Conservation (phyloP, 129 eudicot genomes). For the Pittosporum tobira region DNA sequence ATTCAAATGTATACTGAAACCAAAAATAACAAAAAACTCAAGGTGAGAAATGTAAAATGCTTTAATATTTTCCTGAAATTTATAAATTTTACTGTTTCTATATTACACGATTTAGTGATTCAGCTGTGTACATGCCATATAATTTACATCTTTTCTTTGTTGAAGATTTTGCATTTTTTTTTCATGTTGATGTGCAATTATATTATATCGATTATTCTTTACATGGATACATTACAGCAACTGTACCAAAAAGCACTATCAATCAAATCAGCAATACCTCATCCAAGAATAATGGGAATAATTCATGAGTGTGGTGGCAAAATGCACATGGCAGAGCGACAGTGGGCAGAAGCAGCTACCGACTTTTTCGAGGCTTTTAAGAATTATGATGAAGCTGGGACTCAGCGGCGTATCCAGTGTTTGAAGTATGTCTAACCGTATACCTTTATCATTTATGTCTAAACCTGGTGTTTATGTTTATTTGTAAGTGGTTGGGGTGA, state of each 20-base stretch:
- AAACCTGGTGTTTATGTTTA: not conserved
- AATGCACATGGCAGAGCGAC: conserved; percentile 99
- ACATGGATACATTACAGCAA: conserved; percentile 44
- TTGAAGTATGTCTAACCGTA: conserved; percentile 54
- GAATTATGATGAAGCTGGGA: conserved; percentile 98
- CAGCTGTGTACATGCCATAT: not conserved
- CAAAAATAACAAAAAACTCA: conserved; percentile 48
- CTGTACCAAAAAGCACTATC: conserved; percentile 85
- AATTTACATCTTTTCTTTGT: not conserved
- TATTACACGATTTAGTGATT: not conserved
- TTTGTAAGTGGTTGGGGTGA: not conserved
- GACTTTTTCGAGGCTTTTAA: conserved; percentile 99
- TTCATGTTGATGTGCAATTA: not conserved
- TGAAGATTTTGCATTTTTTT: not conserved
- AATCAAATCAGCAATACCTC: conserved; percentile 97
- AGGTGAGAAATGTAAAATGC: conserved; percentile 26
- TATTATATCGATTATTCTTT: not conserved
- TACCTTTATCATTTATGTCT: not conserved
- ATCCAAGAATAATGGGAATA: conserved; percentile 98
- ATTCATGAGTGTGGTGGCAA: conserved; percentile 99
- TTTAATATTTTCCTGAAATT: not conserved
- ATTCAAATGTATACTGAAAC: conserved; percentile 50
- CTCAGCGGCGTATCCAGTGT: conserved; percentile 87
- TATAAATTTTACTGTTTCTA: not conserved
- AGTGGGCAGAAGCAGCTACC: conserved; percentile 99